Conservation (phyloP, 257 asterid species). For the Lavandula angustifolia region DNA sequence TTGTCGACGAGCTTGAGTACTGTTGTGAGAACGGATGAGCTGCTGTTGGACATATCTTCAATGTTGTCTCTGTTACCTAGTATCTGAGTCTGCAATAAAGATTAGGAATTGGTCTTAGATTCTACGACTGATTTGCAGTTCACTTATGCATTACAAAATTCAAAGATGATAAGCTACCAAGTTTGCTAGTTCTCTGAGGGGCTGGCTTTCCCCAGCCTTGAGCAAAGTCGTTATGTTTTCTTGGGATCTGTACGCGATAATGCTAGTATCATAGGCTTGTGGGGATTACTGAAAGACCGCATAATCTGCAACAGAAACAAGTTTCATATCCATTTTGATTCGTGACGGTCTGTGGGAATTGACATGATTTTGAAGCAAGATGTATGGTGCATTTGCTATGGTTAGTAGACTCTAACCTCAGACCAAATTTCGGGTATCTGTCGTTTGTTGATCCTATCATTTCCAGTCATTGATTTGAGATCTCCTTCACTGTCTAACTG, state of each 20-base stretch:
- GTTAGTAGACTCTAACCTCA: slow-evolving; percentile 49
- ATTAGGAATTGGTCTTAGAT: slow-evolving; percentile 23
- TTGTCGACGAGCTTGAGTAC: slow-evolving; percentile 65
- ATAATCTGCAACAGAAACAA: slow-evolving; percentile 50
- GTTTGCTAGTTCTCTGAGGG: slow-evolving; percentile 71
- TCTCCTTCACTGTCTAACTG: slow-evolving; percentile 52
- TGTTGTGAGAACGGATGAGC: slow-evolving; percentile 59
- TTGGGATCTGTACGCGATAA: slow-evolving; percentile 72
- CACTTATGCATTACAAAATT: slow-evolving; percentile 5
- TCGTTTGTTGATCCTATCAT: slow-evolving; percentile 45
- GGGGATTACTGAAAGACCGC: slow-evolving; percentile 64
- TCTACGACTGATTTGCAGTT: not conserved
- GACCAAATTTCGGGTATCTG: slow-evolving; percentile 67
- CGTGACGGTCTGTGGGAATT: not conserved
- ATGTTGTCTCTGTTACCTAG: slow-evolving; percentile 70
- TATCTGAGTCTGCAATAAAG: slow-evolving; percentile 53
- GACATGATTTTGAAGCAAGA: slow-evolving; percentile 6
- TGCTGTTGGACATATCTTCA: slow-evolving; percentile 60
- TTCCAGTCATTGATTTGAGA: slow-evolving; percentile 53
- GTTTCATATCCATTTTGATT: not conserved
- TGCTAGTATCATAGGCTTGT: slow-evolving; percentile 80
- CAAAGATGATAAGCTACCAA: slow-evolving; percentile 50
- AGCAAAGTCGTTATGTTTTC: slow-evolving; percentile 64
- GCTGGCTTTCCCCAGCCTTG: slow-evolving; percentile 74
- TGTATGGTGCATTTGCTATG: not conserved